Conservation (phyloP, 129 eudicot species). For the Pittosporum tobira region DNA sequence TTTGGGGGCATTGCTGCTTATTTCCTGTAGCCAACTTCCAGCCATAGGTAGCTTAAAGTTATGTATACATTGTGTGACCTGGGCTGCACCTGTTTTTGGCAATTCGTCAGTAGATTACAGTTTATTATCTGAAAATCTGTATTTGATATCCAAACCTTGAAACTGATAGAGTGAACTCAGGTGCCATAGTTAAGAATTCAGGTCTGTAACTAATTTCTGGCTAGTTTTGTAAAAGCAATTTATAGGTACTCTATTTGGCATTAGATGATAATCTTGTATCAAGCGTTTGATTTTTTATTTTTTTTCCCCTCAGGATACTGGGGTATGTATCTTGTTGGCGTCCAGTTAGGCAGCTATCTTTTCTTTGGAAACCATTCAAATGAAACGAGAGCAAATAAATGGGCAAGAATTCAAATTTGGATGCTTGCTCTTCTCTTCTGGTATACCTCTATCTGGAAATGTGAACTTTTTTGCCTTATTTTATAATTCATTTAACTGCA, state of each 20-base stretch:
- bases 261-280: not conserved
- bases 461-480: not conserved
- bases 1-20: no score
- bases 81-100: no score
- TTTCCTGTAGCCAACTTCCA: no score
- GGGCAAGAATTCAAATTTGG: constrained; percentile 50
- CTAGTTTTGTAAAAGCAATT: no score
- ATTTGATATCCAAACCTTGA: no score
- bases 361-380: constrained; percentile 41
- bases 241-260: not conserved
- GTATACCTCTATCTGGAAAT: constrained; percentile 28
- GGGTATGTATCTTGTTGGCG: constrained; percentile 89
- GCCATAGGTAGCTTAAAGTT: no score
- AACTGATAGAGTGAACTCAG: no score
- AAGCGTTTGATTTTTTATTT: not conserved
- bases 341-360: constrained; percentile 60
- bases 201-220: no score
- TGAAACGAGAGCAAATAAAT: constrained; percentile 16
- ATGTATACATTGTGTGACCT: no score
- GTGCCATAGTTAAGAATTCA: no score
- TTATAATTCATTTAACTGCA: not conserved
- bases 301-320: constrained; percentile 51
- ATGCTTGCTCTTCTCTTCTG: constrained; percentile 59
- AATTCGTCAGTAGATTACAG: no score
- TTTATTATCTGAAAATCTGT: no score